Conservation (phyloP, 306 rosid genomes). For the Lathyrus tuberosus region DNA sequence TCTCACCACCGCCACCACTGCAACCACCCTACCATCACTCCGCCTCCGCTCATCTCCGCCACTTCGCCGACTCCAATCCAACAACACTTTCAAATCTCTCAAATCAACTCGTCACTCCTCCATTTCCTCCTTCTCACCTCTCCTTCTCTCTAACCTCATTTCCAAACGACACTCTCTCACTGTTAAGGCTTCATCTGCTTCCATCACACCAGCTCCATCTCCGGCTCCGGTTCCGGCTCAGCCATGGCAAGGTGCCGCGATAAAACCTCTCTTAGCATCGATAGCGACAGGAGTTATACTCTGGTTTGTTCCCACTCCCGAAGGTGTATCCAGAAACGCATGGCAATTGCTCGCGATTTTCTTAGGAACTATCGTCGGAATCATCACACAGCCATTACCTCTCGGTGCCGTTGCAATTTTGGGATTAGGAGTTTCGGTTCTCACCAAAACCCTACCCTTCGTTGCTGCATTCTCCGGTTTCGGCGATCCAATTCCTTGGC, state of each 20-base stretch:
- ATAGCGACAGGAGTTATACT: constrained; percentile 70
- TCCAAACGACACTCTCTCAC: constrained; percentile 18
- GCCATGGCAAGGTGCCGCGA: constrained; percentile 91
- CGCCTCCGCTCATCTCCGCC: constrained; percentile 50
- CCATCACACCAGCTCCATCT: constrained; percentile 42
- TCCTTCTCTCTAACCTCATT: constrained; percentile 11
- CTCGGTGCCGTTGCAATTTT: constrained; percentile 91
- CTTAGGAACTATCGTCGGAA: constrained; percentile 90
- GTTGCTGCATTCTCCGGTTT: constrained; percentile 92
- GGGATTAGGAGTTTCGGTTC: constrained; percentile 86
- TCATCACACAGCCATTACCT: constrained; percentile 89
- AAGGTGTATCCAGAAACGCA: constrained; percentile 74
- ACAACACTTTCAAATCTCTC: constrained; percentile 16
- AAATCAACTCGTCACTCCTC: background rate
- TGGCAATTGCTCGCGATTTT: constrained; percentile 93
- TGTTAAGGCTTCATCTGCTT: constrained; percentile 50
- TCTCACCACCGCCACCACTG: constrained; percentile 47
- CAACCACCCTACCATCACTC: constrained; percentile 54
- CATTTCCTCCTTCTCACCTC: constrained; percentile 8
- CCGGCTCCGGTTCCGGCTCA: constrained; percentile 52
- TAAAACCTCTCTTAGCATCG: constrained; percentile 78
- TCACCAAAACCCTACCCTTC: constrained; percentile 85
- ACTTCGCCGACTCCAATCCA: background rate
- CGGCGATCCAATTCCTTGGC: constrained; percentile 98
- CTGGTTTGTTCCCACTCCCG: constrained; percentile 87